phyloP scores from a whole-genome alignment of 176 grass and related monocot genomes.

The Alloteropsis semialata region DNA sequence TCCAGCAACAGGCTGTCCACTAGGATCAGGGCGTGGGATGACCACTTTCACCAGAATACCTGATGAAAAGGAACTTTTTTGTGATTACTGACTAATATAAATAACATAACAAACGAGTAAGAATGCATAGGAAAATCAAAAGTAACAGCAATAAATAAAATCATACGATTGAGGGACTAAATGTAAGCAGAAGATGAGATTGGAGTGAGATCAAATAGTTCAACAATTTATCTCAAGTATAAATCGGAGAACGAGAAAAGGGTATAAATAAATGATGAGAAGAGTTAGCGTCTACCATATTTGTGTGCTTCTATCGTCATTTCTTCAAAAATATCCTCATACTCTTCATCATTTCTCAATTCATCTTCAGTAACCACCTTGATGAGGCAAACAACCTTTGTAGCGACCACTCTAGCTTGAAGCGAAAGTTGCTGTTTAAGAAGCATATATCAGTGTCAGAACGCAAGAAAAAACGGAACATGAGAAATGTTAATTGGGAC shows the following conservation, averaged over 20 bases:
- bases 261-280: neutral
- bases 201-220: too few species aligned
- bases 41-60: constrained; percentile 83
- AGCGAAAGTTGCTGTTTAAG: constrained; percentile 63
- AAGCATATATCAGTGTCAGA: constrained; percentile 8
- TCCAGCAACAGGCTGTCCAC: constrained; percentile 41
- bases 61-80: too few species aligned
- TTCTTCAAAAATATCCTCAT: constrained; percentile 79
- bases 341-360: constrained; percentile 73
- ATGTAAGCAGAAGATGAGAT: too few species aligned
- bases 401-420: constrained; percentile 62
- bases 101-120: too few species aligned
- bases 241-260: too few species aligned
- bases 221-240: too few species aligned
- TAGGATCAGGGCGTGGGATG: constrained; percentile 74
- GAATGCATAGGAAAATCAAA: too few species aligned
- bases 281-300: constrained; percentile 63
- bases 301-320: constrained; percentile 70
- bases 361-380: constrained; percentile 63
- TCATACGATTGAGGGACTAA: too few species aligned
- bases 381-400: constrained; percentile 69
- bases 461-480: neutral
- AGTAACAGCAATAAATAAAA: too few species aligned
- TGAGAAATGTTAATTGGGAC: neutral
- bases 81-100: too few species aligned